phyloP scores from a whole-genome alignment of 2,329 filamentous ascomycete genomes.

The Penicillium hesseltinei region DNA sequence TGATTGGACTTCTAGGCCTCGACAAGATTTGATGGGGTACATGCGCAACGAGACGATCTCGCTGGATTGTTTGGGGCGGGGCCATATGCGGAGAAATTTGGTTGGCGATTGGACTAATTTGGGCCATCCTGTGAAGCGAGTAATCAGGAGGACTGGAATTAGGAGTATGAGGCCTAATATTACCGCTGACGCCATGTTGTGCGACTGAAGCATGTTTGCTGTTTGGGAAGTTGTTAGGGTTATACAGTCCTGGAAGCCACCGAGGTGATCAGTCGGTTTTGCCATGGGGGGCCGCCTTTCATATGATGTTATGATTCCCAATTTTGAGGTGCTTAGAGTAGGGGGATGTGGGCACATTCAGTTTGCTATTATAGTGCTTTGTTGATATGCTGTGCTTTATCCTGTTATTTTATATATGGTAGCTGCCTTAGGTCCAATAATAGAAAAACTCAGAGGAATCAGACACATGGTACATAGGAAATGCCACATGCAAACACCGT shows the following conservation, averaged over 20 bases:
- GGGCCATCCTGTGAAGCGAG: background rate
- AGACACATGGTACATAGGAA: background rate
- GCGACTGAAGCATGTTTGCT: slow-evolving; percentile 1
- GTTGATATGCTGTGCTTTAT: background rate
- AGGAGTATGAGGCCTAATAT: background rate
- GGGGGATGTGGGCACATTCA: background rate
- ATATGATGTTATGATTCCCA: background rate
- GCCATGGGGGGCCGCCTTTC: background rate
- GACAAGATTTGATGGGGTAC: slow-evolving; percentile 67
- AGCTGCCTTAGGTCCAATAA: background rate
- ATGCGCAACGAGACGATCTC: slow-evolving; percentile 49
- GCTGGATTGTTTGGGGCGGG: slow-evolving; percentile 20
- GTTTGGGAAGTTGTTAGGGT: background rate
- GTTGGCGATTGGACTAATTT: slow-evolving; percentile 16
- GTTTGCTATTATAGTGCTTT: background rate
- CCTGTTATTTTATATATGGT: background rate
- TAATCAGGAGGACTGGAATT: background rate
- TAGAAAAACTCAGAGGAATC: background rate
- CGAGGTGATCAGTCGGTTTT: background rate
- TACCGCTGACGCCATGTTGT: background rate
- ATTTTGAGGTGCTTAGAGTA: too few species aligned
- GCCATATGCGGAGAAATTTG: slow-evolving; percentile 17
- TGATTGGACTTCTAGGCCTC: slow-evolving; percentile 56
- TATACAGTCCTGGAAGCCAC: background rate
- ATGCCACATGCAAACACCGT: background rate